Percentiles rank a stretch among this genome's conserved stretches.
Conservation (phyloP, 305 asterid genomes). For the Fraxinus floribunda region DNA sequence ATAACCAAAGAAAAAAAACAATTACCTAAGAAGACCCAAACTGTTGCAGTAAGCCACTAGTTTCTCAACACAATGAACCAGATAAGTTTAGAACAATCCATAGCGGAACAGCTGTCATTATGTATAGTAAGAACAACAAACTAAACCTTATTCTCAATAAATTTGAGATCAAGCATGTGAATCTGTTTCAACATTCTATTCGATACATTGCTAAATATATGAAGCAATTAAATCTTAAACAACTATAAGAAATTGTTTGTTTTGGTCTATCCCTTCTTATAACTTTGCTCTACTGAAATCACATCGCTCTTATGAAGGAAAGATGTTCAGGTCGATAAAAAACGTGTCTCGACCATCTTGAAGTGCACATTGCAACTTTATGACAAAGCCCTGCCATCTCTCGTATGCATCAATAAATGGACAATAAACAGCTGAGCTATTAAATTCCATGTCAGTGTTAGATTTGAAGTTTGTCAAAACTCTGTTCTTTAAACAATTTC, state of each 20-base stretch:
- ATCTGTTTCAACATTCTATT: neutral
- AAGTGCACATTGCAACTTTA: neutral
- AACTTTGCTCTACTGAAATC: neutral
- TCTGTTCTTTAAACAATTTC: slow-evolving; percentile 14
- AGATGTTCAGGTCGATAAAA: neutral
- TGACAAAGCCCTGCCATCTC: neutral
- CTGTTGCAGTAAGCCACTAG: neutral
- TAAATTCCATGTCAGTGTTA: slow-evolving; percentile 27
- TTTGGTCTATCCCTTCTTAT: neutral
- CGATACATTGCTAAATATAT: neutral
- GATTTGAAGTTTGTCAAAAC: slow-evolving; percentile 15
- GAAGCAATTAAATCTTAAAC: neutral
- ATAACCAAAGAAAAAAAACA: neutral
- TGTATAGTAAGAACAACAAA: neutral
- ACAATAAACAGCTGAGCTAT: slow-evolving; percentile 34
- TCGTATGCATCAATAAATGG: slow-evolving; percentile 6
- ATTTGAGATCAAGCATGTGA: neutral
- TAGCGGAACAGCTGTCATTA: neutral
- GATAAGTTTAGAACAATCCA: neutral
- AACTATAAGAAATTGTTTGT: neutral
- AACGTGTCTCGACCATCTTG: neutral
- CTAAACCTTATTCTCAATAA: neutral
- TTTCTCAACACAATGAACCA: neutral
- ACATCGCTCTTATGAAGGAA: neutral
- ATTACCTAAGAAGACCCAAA: neutral